These are phyloP conservation scores for Lachancea meyersii DNA, from an alignment of 805 yeast genomes.

Conservation along the genomic window DNA sequence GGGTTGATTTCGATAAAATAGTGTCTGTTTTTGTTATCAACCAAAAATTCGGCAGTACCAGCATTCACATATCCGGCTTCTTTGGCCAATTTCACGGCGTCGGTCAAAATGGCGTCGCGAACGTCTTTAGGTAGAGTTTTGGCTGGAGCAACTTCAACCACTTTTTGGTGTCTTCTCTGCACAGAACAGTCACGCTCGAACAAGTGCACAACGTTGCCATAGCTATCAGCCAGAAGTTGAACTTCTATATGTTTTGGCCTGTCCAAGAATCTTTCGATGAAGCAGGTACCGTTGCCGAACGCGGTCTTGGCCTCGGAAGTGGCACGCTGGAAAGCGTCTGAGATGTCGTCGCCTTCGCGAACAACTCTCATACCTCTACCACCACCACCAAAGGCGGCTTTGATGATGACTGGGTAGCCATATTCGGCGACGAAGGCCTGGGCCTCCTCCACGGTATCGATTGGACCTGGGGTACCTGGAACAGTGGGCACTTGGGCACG, in stretches of 20 bases:
- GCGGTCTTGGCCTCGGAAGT: slow-evolving; percentile 89
- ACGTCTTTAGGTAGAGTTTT: slow-evolving; percentile 75
- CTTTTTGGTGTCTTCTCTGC: slow-evolving; percentile 98
- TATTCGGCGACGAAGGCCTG: slow-evolving; percentile 67
- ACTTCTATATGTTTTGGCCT: slow-evolving; percentile 98
- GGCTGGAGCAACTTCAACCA: slow-evolving; percentile 97
- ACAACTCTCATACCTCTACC: slow-evolving; percentile 99
- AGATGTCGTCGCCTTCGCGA: slow-evolving; percentile 88
- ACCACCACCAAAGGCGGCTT: slow-evolving; percentile 99
- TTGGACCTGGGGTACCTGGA: slow-evolving; percentile 98
- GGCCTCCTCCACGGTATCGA: slow-evolving; percentile 74
- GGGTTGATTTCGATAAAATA: slow-evolving; percentile 98
- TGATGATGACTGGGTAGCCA: slow-evolving; percentile 95
- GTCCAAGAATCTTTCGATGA: slow-evolving; percentile 91
- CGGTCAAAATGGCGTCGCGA: slow-evolving; percentile 87
- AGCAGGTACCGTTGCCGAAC: slow-evolving; percentile 98
- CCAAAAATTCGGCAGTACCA: slow-evolving; percentile 97
- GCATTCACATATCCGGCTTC: slow-evolving; percentile 91
- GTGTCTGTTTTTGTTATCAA: slow-evolving; percentile 88
- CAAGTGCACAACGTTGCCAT: slow-evolving; percentile 91
- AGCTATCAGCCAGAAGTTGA: slow-evolving; percentile 86
- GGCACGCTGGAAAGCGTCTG: slow-evolving; percentile 89
- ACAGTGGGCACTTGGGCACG: slow-evolving; percentile 83
- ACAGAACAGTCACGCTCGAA: slow-evolving; percentile 99
- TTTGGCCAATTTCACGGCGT: slow-evolving; percentile 88